Percentiles rank a stretch among this genome's conserved stretches.
phyloP scores from a whole-genome alignment of 768 basidiomycete species.

The Mycena sanguinolenta region DNA sequence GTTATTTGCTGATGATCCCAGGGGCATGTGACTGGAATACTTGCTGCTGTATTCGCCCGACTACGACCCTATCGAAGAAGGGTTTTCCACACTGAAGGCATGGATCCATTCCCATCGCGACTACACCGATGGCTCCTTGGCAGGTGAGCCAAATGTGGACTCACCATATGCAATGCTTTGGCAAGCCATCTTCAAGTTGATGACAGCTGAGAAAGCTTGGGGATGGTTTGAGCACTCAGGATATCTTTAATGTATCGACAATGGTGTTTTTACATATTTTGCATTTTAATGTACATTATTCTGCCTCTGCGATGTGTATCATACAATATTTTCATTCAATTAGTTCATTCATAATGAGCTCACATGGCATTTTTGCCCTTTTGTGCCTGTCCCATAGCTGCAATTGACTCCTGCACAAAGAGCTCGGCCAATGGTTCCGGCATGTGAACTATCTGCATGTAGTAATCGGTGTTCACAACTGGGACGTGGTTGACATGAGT shows the following conservation, averaged over 20 bases:
- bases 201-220: constrained; percentile 40
- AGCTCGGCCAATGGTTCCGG: too few species aligned
- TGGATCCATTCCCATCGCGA: constrained; percentile 40
- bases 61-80: constrained; percentile 49
- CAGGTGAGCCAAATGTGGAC: constrained; percentile 29
- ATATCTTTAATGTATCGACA: constrained; percentile 40
- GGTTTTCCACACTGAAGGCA: constrained; percentile 44
- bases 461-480: too few species aligned
- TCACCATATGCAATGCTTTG: constrained; percentile 41
- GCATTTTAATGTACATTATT: too few species aligned
- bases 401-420: too few species aligned
- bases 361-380: too few species aligned
- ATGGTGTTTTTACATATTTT: too few species aligned
- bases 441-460: too few species aligned
- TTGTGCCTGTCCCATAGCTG: too few species aligned
- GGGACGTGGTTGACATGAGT: too few species aligned
- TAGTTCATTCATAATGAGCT: too few species aligned
- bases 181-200: constrained; percentile 41
- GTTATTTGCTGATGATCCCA: constrained; percentile 6
- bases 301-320: too few species aligned
- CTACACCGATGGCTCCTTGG: constrained; percentile 35
- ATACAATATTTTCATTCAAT: too few species aligned
- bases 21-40: constrained; percentile 45
- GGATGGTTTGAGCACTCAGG: constrained; percentile 47
- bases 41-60: constrained; percentile 51